Percentiles rank a stretch among this genome's conserved stretches.
phyloP scores from a whole-genome alignment of 2,329 filamentous ascomycete genomes.

The Fusarium concolor region DNA sequence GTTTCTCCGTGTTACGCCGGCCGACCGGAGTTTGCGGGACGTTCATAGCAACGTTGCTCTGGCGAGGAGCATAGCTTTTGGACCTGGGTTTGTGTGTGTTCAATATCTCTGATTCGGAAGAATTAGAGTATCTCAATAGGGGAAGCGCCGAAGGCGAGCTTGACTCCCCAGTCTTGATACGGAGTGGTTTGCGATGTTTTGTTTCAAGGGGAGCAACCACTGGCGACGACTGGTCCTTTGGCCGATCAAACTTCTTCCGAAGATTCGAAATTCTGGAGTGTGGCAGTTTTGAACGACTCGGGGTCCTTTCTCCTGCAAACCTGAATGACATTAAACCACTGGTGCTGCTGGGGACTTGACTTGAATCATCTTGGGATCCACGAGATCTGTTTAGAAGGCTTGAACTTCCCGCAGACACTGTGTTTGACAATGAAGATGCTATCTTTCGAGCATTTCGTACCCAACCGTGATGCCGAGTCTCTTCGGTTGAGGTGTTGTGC shows the following conservation, averaged over 20 bases:
- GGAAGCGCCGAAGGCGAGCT: constrained; percentile 5
- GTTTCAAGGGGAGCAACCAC: constrained; percentile 23
- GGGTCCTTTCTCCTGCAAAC: neutral
- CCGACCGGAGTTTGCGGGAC: constrained; percentile 1
- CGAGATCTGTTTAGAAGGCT: neutral
- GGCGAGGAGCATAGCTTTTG: constrained; percentile 9
- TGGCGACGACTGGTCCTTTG: constrained; percentile 12
- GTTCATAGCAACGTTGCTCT: neutral
- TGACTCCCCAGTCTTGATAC: neutral
- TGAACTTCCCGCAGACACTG: constrained; percentile 13
- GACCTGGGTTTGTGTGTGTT: neutral
- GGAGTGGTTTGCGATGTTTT: constrained; percentile 15
- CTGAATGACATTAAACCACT: constrained; percentile 14
- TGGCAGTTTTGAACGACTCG: constrained; percentile 18
- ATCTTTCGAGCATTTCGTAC: constrained; percentile 41
- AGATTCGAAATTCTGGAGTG: constrained; percentile 42
- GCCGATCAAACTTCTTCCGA: constrained; percentile 37
- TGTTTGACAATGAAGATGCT: constrained; percentile 39
- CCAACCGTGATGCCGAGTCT: constrained; percentile 26
- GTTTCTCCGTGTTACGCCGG: constrained; percentile 15
- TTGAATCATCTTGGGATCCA: neutral
- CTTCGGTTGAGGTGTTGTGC: neutral
- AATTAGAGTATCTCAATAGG: constrained; percentile 17
- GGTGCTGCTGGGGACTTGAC: neutral
- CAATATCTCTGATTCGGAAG: constrained; percentile 1